Evolutionary conservation across 192 early-diverging fungal species (phyloP), one percentile per base, ranked within the genome.

Genomic region (Linnemannia hyalina): DNA sequence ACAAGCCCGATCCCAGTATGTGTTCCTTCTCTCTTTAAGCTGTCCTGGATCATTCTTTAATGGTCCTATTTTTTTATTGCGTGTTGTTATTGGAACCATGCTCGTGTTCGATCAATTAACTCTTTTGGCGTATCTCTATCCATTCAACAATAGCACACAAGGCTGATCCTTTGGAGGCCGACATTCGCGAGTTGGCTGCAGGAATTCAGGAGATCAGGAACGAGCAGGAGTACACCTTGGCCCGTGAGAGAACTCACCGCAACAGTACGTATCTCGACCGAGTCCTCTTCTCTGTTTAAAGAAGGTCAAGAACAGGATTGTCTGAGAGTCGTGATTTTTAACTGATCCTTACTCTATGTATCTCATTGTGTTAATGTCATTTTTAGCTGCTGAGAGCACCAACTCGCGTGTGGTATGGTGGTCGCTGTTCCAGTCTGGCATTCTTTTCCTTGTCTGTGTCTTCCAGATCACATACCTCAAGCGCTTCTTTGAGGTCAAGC

Each of bases 401-500:
- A 94, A 96, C 88, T 81, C 93, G 63, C 93, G 96, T 77, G 95
- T 97, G 15, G 90, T 93, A 74, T 95, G 93, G 92, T 96, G 94
- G 95, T 94, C 95, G 68, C 72, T 95, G 36, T 88, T 93, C 60
- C 93, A 96, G 84, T 82, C 91, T 42, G 77, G 81, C 26, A 82
- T 94, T 44, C 82, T 96, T n/a, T 79, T 92, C 49, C 90, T 89
- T 35, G 94, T 96, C 75, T 93, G 91, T 65, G 81, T 89, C 69
- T 95, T 93, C 92, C 95, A 96, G 83, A 90, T 96, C 35, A 93
- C 83, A 68, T 96, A 96, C 83, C 90, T 96, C 49, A 95, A 94
- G 84, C 88, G 92, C 70, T 95, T 94, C 80, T 94, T 94, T 77
- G 93, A 94, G 84, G 93, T 93, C 52, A 93, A 91, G 81, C 91